Evolutionary conservation across 192 early-diverging fungal genomes (phyloP), one percentile per base, ranked within the genome.

Genomic region (Kickxella alabastrina): DNA sequence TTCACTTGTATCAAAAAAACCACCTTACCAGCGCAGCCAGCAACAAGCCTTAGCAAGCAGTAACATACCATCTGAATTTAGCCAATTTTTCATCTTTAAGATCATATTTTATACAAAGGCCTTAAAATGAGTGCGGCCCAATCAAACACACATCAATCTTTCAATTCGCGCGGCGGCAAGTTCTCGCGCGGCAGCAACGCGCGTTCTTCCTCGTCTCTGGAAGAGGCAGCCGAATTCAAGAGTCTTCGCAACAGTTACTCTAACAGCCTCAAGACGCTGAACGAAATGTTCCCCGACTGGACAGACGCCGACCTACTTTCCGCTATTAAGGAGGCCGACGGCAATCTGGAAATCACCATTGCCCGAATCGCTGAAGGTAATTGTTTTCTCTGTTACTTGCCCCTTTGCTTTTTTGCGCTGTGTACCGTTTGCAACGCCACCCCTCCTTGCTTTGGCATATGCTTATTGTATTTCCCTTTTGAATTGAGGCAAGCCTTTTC

Each of bases 251-350:
- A 24, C 62, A 79, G 81, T 54, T 86, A 90, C 73, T 70, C 70
- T 52, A 59, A 47, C 49, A 70, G 76, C 44, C 74, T 91, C 50
- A 63, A 79, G 24, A 79, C 76, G 41, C 62, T 91, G 42, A 70
- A 76, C 42, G 87, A 88, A 62, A 59, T 91, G 46, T 89, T 88
- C 62, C 73, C 84, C 28, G 83, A 84, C 41, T 98, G 92, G 92
- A 77, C 86, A 57, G 88, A 93, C 57, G 84, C 82, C 57, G 95
- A 98, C 73, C 79, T 98, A 50, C 62, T 93, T 36, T 87, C 80
- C 34, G 83, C 83, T 19, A 72, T 96, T 50, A 84, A 91, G 63
- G 95, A 98, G 56, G 85, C 86, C 39, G 57, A 82, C 37, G 93
- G 93, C 19, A 91, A 98, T 61, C 63, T 95, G 32, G 88, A 93